Percentiles rank a stretch among this genome's conserved stretches.
Conservation (phyloP, 2,329 filamentous ascomycete genomes). For the Fusarium keratoplasticum region DNA sequence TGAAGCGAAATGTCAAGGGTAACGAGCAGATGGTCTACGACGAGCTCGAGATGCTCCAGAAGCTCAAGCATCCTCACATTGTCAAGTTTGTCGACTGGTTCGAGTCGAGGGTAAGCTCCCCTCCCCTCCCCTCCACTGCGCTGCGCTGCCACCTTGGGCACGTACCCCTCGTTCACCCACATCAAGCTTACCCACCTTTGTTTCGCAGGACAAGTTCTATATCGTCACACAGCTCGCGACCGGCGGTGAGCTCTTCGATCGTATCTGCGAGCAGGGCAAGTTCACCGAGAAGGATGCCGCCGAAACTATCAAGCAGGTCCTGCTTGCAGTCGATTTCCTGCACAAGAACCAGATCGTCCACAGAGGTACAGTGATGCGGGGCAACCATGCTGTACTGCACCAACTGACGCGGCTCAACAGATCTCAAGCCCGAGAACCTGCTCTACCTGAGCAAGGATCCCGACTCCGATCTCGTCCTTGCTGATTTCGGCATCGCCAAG, state of each 20-base stretch:
- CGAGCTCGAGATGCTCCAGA: conserved; percentile 93
- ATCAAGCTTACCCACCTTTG: conserved; percentile 21
- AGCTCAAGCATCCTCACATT: conserved; percentile 92
- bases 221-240: conserved; percentile 97
- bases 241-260: conserved; percentile 95
- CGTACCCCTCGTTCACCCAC: conserved; percentile 3
- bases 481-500: conserved; percentile 98
- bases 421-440: conserved; percentile 97
- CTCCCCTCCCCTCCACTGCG: not conserved
- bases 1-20: conserved; percentile 99
- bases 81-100: conserved; percentile 99
- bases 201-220: conserved; percentile 93
- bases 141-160: conserved; percentile 3
- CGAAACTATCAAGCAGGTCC: conserved; percentile 92
- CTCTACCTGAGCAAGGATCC: conserved; percentile 85
- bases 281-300: conserved; percentile 99
- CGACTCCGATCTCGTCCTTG: conserved; percentile 88
- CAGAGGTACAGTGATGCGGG: conserved; percentile 71
- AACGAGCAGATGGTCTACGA: conserved; percentile 99
- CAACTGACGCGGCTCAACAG: conserved; percentile 58
- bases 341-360: conserved; percentile 97
- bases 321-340: conserved; percentile 93
- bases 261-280: conserved; percentile 97
- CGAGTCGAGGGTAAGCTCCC: conserved; percentile 84
- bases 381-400: not conserved